These are phyloP conservation scores for Penicillium bovifimosum DNA, from an alignment of 495 filamentous ascomycete genomes.

Conservation along the genomic window DNA sequence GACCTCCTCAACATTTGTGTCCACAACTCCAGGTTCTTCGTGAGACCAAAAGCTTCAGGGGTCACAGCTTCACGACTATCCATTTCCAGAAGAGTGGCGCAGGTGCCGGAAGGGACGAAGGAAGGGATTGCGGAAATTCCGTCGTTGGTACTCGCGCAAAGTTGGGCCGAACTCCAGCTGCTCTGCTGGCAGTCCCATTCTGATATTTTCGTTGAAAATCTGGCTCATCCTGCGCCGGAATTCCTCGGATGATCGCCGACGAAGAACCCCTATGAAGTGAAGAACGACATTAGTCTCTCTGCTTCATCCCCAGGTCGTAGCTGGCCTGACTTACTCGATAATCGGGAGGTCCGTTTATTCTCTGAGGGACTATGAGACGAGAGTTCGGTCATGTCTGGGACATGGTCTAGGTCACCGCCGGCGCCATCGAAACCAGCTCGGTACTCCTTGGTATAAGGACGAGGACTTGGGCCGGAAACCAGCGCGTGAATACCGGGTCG, in stretches of 20 bases:
- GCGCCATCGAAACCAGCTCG: not conserved
- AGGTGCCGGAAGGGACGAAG: slow-evolving; percentile 10
- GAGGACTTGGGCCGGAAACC: slow-evolving; percentile 4
- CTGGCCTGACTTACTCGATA: slow-evolving; percentile 12
- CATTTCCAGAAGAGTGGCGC: not conserved
- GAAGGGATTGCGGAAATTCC: slow-evolving; percentile 14
- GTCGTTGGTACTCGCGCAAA: slow-evolving; percentile 4
- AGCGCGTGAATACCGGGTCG: slow-evolving; percentile 18
- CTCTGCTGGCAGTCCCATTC: slow-evolving; percentile 20
- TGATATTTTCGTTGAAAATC: slow-evolving; percentile 36
- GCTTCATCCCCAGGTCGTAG: not conserved
- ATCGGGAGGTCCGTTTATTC: slow-evolving; percentile 7
- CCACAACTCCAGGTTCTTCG: not conserved
- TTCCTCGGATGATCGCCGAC: slow-evolving; percentile 34
- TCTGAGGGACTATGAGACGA: slow-evolving; percentile 2
- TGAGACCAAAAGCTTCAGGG: not conserved
- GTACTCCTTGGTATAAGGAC: not conserved
- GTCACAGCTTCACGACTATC: not conserved
- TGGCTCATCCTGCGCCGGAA: slow-evolving; percentile 35
- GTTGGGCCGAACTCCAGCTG: slow-evolving; percentile 23
- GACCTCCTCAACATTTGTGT: not conserved
- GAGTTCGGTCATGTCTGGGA: not conserved
- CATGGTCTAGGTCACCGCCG: slow-evolving; percentile 2
- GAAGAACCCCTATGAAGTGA: slow-evolving; percentile 17
- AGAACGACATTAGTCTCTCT: not conserved